Evolutionary conservation across 2,329 filamentous ascomycete genomes (phyloP), one percentile per base, ranked within the genome.

Genomic region (Colletotrichum phormii): DNA sequence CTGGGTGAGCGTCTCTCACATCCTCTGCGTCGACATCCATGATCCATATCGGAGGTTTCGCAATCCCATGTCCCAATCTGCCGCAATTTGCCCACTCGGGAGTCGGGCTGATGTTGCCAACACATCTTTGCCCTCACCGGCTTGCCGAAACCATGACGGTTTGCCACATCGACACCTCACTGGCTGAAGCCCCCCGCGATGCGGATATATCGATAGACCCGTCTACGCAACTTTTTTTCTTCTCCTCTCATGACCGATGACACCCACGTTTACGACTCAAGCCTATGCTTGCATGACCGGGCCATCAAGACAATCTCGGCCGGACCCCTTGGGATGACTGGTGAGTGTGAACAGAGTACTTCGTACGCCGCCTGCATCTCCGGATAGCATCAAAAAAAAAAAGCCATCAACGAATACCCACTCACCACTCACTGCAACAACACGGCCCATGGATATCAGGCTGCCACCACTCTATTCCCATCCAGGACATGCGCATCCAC

Each of bases 41-140:
- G 71, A 71, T 60, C 66, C 66, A 73, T 73, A 31, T 33, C 35
- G 46, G 46, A 62, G 71, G 66, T 70, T 73, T 73, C 49, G 71
- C 55, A 60, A 65, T 64, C 66, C 66, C 66, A 51, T 60, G 60
- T 65, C 53, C 67, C 66, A 71, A 61, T 42, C 42, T 60, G 71
- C 54, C 70, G 61, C 33, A 65, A 61, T 70, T 57, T 65, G 55
- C 60, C 55, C 59, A 15, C 53, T 22, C 53, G 57, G n/a, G 42
- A 33, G 53, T 22, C 59, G 51, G n/a, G 18, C 42, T 22, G 8
- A 9, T 18, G 42, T 22, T 51, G 63, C 63, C 49, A 58, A 51
- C 64, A 61, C 24, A 42, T 54, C 29, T 22, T 53, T 33, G 31
- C 29, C 51, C 57, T 61, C 51, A 68, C 51, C 35, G 58, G 37